phyloP scores from a whole-genome alignment of 306 rosid genomes.

The Vachellia collinsii region DNA sequence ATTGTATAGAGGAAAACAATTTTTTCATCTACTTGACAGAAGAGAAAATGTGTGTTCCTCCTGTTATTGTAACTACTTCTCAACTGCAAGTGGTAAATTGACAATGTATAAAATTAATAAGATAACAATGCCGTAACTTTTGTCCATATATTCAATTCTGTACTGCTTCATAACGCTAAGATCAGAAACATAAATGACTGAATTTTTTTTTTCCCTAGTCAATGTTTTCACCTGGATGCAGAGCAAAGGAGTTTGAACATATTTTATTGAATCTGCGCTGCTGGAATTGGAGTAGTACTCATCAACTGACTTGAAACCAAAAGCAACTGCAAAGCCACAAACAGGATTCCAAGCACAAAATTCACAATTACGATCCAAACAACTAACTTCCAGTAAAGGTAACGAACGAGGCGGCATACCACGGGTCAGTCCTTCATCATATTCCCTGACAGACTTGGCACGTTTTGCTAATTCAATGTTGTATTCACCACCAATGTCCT shows the following conservation, averaged over 20 bases:
- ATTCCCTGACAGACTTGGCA: slow-evolving; percentile 79
- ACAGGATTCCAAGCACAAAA: slow-evolving; percentile 29
- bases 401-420: slow-evolving; percentile 51
- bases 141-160: not conserved
- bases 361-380: slow-evolving; percentile 30
- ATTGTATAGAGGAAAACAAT: not conserved
- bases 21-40: not conserved
- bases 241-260: slow-evolving; percentile 76
- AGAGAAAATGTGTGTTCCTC: not conserved
- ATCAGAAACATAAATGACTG: slow-evolving; percentile 7
- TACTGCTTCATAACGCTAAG: slow-evolving; percentile 8
- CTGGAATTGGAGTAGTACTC: slow-evolving; percentile 82
- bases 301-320: slow-evolving; percentile 92
- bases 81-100: not conserved
- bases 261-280: slow-evolving; percentile 82
- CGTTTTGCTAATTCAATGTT: slow-evolving; percentile 68
- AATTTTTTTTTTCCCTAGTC: not conserved
- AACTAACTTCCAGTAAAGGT: slow-evolving; percentile 5
- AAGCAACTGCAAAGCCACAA: slow-evolving; percentile 71
- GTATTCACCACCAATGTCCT: slow-evolving; percentile 71
- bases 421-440: slow-evolving; percentile 88
- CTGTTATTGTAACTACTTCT: not conserved
- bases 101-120: not conserved
- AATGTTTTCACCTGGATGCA: slow-evolving; percentile 78
- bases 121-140: not conserved